Evolutionary conservation across 768 basidiomycete genomes (phyloP).

Genomic region (Hypholoma fasciculare): DNA sequence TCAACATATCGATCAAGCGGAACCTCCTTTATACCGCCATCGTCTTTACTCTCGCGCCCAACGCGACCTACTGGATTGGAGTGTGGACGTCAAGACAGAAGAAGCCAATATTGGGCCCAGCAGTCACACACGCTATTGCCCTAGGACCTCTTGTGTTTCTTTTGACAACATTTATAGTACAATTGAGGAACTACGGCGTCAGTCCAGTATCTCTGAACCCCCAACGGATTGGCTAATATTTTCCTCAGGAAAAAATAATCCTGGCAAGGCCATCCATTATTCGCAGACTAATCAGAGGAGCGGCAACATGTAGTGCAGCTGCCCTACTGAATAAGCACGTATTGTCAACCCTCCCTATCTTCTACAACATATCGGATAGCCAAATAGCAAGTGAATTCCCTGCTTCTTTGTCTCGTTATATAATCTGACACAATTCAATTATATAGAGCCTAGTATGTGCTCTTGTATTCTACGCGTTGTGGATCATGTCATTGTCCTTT

Average conservation of each 20-base stretch:
- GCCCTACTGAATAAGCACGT: conserved; percentile 26
- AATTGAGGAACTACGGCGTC: conserved; percentile 3
- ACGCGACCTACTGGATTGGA: conserved; percentile 67
- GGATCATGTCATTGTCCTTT: conserved; percentile 24
- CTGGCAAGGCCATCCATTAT: conserved; percentile 10
- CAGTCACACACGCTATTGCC: conserved; percentile 54
- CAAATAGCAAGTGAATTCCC: conserved; percentile 35
- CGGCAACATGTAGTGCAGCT: conserved; percentile 25
- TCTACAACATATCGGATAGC: conserved; percentile 27
- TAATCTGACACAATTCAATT: background rate
- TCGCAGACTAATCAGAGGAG: conserved; percentile 24
- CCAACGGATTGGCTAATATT: too few relatives aligned
- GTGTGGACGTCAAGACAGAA: conserved; percentile 55
- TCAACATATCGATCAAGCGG: conserved; percentile 29
- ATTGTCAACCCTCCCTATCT: conserved; percentile 24
- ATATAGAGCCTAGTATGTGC: conserved; percentile 30
- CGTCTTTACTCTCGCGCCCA: conserved; percentile 49
- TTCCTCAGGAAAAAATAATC: too few relatives aligned
- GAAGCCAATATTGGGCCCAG: conserved; percentile 57
- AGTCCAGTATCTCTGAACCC: too few relatives aligned
- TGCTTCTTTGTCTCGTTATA: background rate
- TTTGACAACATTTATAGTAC: conserved; percentile 40
- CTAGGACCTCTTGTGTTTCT: conserved; percentile 58
- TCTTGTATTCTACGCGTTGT: conserved; percentile 28
- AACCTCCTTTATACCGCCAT: conserved; percentile 38